These are phyloP conservation scores for Lasiodiplodia gonubiensis DNA, from an alignment of 2,329 filamentous ascomycete species.

Conservation along the genomic window DNA sequence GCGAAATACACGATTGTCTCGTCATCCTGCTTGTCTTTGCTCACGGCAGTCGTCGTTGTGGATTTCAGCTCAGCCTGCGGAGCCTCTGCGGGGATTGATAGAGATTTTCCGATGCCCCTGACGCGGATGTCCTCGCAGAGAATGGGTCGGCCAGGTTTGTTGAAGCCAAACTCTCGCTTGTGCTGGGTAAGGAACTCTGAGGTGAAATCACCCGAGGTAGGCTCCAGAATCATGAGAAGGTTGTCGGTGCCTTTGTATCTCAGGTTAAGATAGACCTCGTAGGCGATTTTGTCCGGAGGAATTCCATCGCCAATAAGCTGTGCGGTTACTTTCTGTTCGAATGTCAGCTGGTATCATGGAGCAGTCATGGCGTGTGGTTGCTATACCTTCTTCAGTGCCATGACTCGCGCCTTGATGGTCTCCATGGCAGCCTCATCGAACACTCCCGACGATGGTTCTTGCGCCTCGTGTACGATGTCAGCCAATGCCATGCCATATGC, in stretches of 20 bases:
- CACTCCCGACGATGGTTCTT: conserved; percentile 43
- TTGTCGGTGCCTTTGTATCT: conserved; percentile 53
- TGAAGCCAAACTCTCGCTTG: conserved; percentile 52
- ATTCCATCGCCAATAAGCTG: conserved; percentile 73
- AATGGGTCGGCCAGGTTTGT: conserved; percentile 45
- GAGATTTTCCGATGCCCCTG: conserved; percentile 42
- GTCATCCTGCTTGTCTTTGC: conserved; percentile 7
- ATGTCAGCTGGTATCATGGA: not conserved
- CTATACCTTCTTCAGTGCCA: conserved; percentile 62
- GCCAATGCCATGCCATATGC: conserved; percentile 46
- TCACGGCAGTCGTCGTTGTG: not conserved
- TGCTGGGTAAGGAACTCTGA: conserved; percentile 46
- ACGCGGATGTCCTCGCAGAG: conserved; percentile 33
- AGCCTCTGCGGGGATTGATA: conserved; percentile 28
- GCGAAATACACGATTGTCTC: conserved; percentile 36
- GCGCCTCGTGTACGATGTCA: conserved; percentile 49
- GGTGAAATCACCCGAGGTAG: conserved; percentile 41
- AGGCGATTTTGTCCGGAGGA: conserved; percentile 29
- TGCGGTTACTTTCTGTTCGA: conserved; percentile 58
- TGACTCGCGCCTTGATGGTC: conserved; percentile 70
- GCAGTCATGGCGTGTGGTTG: not conserved
- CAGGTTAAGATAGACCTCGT: conserved; percentile 51
- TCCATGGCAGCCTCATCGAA: conserved; percentile 34
- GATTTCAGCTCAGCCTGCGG: conserved; percentile 29
- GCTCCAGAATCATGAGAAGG: conserved; percentile 50